Evolutionary conservation across 2,329 filamentous ascomycete genomes (phyloP), one percentile per base, ranked within the genome.

Genomic region (Lizonia empirigonia): DNA sequence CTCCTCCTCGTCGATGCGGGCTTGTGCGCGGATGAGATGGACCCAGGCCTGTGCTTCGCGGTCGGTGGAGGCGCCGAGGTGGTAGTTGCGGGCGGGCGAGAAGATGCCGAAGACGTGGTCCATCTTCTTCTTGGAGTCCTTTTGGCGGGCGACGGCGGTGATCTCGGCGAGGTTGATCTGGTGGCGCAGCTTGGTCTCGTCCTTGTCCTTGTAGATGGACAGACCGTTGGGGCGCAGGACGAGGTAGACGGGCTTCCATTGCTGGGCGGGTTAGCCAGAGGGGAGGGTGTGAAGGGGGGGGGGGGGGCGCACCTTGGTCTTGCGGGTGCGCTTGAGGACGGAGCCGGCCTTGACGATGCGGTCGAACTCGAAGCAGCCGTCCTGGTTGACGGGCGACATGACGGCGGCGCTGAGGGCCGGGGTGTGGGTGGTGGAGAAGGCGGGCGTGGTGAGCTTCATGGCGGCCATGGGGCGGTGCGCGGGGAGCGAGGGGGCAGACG

Each of bases 301-400:
- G 16, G 23, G 27, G 40, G 13, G 23, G n/a, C n/a, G 37, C 24
- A 67, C 90, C 86, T 95, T 96, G 53, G 93, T 97, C 79, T 93
- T 96, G 65, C 92, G 88, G 15, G 91, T 95, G 62, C 93, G 85
- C 76, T 96, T 96, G 68, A 89, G 83, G 30, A 96, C 86, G 61
- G 88, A 88, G 52, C 93, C 92, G 50, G 88, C 86, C 77, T 96
- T 97, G 72, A 97, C 83, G 47, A 97, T 90, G 41, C 91, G 87
- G 74, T 99, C 94, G 68, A 95, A 96, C 68, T 94, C 92, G 72
- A 96, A 99, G 74, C 91, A 94, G 56, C 94, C 94, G 74, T 96
- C 92, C 74, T 96, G 88, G 70, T 93, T 96, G 58, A 97, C 91
- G 4, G 91, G 90, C 23, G 90, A 94, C 67, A 91, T 86, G 13